phyloP scores from a whole-genome alignment of 257 asterid genomes.

The Solanum virginianum region DNA sequence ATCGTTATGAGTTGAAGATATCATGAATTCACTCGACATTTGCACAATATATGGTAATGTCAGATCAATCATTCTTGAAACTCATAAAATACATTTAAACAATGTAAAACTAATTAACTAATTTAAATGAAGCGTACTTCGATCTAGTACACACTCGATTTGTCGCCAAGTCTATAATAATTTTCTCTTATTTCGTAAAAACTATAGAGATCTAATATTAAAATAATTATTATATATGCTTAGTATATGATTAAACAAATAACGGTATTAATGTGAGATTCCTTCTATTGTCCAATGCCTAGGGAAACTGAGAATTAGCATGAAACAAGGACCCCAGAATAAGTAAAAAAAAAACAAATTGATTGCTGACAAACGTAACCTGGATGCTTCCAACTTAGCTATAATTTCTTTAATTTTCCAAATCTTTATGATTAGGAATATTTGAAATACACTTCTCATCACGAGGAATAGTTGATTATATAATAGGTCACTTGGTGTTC shows the following conservation, averaged over 20 bases:
- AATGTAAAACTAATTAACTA: background rate
- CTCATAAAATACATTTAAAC: background rate
- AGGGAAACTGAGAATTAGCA: constrained; percentile 6
- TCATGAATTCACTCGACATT: background rate
- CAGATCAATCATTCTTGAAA: background rate
- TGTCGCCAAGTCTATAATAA: background rate
- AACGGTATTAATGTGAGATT: constrained; percentile 13
- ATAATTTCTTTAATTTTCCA: background rate
- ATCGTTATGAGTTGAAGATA: background rate
- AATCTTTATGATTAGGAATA: background rate
- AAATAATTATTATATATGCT: background rate
- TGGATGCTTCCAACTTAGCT: constrained; percentile 22
- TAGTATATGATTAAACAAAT: background rate
- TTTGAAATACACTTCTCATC: background rate
- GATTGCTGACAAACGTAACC: constrained; percentile 2
- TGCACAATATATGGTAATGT: background rate
- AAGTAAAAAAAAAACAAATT: background rate
- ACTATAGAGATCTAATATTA: background rate
- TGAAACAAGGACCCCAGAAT: background rate
- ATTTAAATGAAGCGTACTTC: background rate
- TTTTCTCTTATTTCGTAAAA: background rate
- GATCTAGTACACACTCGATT: background rate
- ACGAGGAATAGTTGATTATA: constrained; percentile 29
- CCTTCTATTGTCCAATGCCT: constrained; percentile 9
- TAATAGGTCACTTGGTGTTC: no score